Percentiles rank a stretch among this genome's conserved stretches.
Conservation (phyloP, 2,329 filamentous ascomycete species). For the Zasmidium cellare region DNA sequence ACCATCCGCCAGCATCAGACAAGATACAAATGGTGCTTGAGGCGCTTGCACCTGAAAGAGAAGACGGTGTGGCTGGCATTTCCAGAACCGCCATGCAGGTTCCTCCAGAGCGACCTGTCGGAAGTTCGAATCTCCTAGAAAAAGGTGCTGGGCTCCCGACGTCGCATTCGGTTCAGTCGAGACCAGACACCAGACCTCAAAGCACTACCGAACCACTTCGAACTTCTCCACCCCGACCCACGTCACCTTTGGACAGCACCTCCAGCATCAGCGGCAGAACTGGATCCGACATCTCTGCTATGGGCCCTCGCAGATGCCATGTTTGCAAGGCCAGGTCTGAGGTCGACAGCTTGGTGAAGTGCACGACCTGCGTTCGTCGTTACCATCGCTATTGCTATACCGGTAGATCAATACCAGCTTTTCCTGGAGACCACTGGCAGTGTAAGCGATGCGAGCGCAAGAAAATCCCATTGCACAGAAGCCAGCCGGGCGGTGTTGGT, state of each 20-base stretch:
- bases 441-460: conserved; percentile 29
- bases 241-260: background rate
- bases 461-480: conserved; percentile 1
- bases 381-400: conserved; percentile 17
- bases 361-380: conserved; percentile 15
- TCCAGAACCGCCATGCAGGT: too few species aligned
- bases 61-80: too few species aligned
- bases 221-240: background rate
- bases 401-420: background rate
- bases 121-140: too few species aligned
- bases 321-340: conserved; percentile 8
- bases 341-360: conserved; percentile 5
- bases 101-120: too few species aligned
- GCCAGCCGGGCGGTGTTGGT: background rate
- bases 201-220: too few species aligned
- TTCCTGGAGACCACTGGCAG: conserved; percentile 25
- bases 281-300: conserved; percentile 5
- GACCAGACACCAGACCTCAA: too few species aligned
- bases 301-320: conserved; percentile 7
- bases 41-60: too few species aligned
- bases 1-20: too few species aligned
- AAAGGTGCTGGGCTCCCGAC: too few species aligned
- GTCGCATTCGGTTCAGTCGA: too few species aligned
- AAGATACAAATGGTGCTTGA: too few species aligned
- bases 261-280: conserved; percentile 12